These are phyloP conservation scores for Lentinula aciculospora DNA, from an alignment of 768 basidiomycete species.

Conservation along the genomic window DNA sequence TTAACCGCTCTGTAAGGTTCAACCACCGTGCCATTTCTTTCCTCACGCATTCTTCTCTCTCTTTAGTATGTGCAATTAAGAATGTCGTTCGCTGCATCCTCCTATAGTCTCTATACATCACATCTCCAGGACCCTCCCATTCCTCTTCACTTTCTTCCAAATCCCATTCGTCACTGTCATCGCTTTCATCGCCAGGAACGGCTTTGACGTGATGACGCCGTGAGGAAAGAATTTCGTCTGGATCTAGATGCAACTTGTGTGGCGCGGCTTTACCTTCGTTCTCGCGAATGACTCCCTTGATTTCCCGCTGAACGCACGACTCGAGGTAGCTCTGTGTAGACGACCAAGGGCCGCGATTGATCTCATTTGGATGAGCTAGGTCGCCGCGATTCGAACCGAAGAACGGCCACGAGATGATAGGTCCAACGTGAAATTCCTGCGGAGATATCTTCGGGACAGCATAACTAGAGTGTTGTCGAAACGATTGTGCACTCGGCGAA, in stretches of 20 bases:
- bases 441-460: background rate
- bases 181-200: constrained; percentile 68
- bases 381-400: constrained; percentile 82
- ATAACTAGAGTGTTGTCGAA: constrained; percentile 18
- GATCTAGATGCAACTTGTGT: constrained; percentile 76
- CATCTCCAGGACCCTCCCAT: constrained; percentile 72
- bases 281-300: constrained; percentile 66
- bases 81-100: constrained; percentile 78
- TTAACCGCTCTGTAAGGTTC: constrained; percentile 58
- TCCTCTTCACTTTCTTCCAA: constrained; percentile 77
- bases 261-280: constrained; percentile 74
- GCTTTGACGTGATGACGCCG: constrained; percentile 64
- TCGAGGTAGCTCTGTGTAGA: constrained; percentile 53
- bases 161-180: constrained; percentile 76
- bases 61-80: constrained; percentile 61
- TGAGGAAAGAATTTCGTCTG: constrained; percentile 67
- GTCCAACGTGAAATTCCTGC: constrained; percentile 57
- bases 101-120: constrained; percentile 79
- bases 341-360: constrained; percentile 78
- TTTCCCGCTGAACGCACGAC: constrained; percentile 69
- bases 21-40: constrained; percentile 72
- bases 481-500: constrained; percentile 17
- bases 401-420: constrained; percentile 88
- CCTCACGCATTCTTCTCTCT: constrained; percentile 57
- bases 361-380: constrained; percentile 57